phyloP scores from a whole-genome alignment of 495 filamentous ascomycete genomes.

The Aspergillus sparsus region DNA sequence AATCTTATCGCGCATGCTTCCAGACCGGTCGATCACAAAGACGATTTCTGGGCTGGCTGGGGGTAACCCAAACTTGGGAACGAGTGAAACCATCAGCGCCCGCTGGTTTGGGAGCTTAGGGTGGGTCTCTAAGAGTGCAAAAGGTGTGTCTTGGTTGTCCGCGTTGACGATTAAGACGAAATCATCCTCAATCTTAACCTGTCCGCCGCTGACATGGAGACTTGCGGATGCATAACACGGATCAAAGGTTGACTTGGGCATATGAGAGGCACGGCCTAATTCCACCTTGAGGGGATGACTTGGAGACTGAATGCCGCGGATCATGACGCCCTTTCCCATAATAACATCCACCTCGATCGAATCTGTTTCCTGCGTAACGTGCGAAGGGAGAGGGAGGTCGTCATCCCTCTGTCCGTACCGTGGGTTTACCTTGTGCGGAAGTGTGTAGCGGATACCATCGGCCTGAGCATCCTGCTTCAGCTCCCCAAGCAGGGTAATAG shows the following conservation, averaged over 20 bases:
- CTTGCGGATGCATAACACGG: slow-evolving; percentile 62
- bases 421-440: slow-evolving; percentile 63
- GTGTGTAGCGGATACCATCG: slow-evolving; percentile 63
- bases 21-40: slow-evolving; percentile 69
- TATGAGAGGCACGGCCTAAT: slow-evolving; percentile 56
- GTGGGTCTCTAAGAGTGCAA: slow-evolving; percentile 64
- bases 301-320: slow-evolving; percentile 59
- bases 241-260: slow-evolving; percentile 43
- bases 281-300: slow-evolving; percentile 67
- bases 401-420: slow-evolving; percentile 52
- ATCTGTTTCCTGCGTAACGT: not conserved
- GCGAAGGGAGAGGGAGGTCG: not conserved
- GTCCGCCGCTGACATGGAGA: slow-evolving; percentile 28
- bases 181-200: slow-evolving; percentile 33
- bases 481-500: slow-evolving; percentile 66
- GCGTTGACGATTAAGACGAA: slow-evolving; percentile 58
- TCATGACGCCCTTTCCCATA: slow-evolving; percentile 8
- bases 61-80: slow-evolving; percentile 63
- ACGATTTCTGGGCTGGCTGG: slow-evolving; percentile 61
- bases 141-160: slow-evolving; percentile 55
- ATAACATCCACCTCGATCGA: slow-evolving; percentile 4
- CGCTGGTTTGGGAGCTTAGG: slow-evolving; percentile 59
- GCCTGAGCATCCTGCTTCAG: slow-evolving; percentile 64
- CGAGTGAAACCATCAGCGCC: slow-evolving; percentile 66
- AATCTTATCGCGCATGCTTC: slow-evolving; percentile 64